Conservation (phyloP, 371 early-diverging fungal genomes). For the Mucor saturninus region DNA sequence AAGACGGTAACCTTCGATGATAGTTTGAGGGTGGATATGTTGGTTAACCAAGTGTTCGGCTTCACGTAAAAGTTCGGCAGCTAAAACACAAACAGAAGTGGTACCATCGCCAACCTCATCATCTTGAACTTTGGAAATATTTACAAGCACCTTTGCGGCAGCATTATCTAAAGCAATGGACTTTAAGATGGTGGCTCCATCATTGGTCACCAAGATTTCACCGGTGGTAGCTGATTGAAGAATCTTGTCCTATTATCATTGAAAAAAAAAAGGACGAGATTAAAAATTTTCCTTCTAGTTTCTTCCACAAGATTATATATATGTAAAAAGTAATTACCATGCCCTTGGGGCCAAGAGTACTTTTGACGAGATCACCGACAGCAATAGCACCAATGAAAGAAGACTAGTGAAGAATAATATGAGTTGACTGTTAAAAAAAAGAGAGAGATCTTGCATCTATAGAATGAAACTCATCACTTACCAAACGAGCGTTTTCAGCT, state of each 20-base stretch:
- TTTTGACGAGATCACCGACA: constrained; percentile 97
- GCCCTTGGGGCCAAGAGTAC: constrained; percentile 86
- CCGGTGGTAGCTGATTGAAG: constrained; percentile 90
- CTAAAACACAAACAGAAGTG: constrained; percentile 98
- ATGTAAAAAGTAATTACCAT: constrained; percentile 57
- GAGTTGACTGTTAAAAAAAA: no score
- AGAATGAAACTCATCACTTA: constrained; percentile 34
- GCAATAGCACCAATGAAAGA: constrained; percentile 95
- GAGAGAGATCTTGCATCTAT: neutral
- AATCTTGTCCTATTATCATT: constrained; percentile 84
- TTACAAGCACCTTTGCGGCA: constrained; percentile 98
- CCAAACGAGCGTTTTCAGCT: constrained; percentile 97
- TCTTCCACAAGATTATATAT: neutral
- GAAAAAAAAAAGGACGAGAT: neutral
- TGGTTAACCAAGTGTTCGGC: constrained; percentile 93
- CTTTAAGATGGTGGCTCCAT: constrained; percentile 99
- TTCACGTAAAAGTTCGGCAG: constrained; percentile 96
- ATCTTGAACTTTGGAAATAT: constrained; percentile 98
- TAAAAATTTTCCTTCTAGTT: constrained; percentile 10
- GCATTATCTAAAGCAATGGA: constrained; percentile 98
- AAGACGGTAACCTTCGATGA: constrained; percentile 96
- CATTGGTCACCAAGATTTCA: constrained; percentile 97
- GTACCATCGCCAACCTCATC: constrained; percentile 99
- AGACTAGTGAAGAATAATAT: constrained; percentile 52
- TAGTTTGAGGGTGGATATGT: constrained; percentile 98